Base-by-base conservation (phyloP, 345 rosid genomes). In the Populus simonii region DNA sequence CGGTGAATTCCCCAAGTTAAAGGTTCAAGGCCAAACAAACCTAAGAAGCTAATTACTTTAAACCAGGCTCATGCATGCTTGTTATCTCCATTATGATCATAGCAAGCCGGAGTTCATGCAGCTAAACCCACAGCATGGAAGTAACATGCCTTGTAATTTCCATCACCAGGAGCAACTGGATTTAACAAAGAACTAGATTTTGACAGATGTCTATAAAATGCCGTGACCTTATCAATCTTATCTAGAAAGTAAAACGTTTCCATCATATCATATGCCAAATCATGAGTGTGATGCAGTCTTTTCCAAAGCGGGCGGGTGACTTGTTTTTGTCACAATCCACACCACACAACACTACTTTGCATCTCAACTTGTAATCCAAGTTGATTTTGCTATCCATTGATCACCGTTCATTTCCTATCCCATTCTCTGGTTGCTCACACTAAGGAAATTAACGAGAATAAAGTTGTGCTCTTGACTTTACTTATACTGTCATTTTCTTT, bases 241-340 rank as follows among this genome's bases (percentile, higher is more conserved):
- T 5, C 18, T 15, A 16, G 17, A 3, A 27, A 77, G 41, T 16
- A 66, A 22, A 75, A 3, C 55, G 43, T n/a, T 66, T 55, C 49
- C 76, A 47, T 16, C 68, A 53, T 68, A 53, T 68, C 35, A 68
- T 68, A 7, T 68, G 5, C 67, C 74, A 31, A 20, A 77, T 61
- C 41, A 62, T 74, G 74, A 20, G 38, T 25, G 45, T 17, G 55
- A 51, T 15, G 22, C 13, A 41, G 68, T 81, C 71, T 68, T 73
- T 70, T 76, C 33, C 63, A 53, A 36, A 25, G 78, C 74, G 67
- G 76, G 66, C 74, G 74, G 38, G 36, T 33, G 36, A 33, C 35
- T 43, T 76, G 72, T 63, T 73, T 33, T 74, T 74, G 75, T 81
- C 76, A 81, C 47, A 66, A 5, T 38, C 38, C 47, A 10, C 22